Conservation (phyloP, 306 rosid species). For the Cyamopsis tetragonoloba region DNA sequence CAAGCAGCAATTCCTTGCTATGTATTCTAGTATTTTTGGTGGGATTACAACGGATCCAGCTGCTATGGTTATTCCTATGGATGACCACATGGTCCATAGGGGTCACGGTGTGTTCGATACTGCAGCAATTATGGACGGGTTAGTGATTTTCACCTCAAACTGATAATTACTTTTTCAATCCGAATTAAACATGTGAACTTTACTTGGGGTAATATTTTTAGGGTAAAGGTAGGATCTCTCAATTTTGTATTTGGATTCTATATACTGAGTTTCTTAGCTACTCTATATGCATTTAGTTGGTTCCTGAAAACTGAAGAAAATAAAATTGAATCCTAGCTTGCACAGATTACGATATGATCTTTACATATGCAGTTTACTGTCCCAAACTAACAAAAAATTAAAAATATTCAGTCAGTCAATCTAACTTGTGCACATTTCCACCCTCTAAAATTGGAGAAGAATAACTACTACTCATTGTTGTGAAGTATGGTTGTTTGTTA, state of each 20-base stretch:
- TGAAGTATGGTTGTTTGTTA: background rate
- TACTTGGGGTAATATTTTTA: background rate
- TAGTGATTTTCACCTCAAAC: constrained; percentile 33
- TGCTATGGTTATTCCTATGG: constrained; percentile 85
- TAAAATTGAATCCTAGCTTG: background rate
- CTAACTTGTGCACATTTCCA: background rate
- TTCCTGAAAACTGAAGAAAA: background rate
- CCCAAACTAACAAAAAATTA: background rate
- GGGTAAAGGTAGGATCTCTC: background rate
- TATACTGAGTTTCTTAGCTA: background rate
- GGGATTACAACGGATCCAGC: constrained; percentile 80
- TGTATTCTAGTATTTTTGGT: constrained; percentile 87
- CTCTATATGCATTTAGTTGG: background rate
- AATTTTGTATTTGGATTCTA: background rate
- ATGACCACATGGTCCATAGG: constrained; percentile 95
- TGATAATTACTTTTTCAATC: background rate
- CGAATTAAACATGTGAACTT: background rate
- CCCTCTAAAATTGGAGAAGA: background rate
- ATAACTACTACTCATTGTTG: background rate
- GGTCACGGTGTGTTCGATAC: constrained; percentile 97
- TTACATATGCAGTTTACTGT: background rate
- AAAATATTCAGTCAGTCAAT: background rate
- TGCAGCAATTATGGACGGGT: constrained; percentile 85
- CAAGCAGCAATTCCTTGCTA: constrained; percentile 67
- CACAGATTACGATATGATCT: background rate